Percentiles rank a stretch among this genome's conserved stretches.
These are phyloP conservation scores for Trichoderma gamsii DNA, from an alignment of 495 filamentous ascomycete species.

Conservation along the genomic window DNA sequence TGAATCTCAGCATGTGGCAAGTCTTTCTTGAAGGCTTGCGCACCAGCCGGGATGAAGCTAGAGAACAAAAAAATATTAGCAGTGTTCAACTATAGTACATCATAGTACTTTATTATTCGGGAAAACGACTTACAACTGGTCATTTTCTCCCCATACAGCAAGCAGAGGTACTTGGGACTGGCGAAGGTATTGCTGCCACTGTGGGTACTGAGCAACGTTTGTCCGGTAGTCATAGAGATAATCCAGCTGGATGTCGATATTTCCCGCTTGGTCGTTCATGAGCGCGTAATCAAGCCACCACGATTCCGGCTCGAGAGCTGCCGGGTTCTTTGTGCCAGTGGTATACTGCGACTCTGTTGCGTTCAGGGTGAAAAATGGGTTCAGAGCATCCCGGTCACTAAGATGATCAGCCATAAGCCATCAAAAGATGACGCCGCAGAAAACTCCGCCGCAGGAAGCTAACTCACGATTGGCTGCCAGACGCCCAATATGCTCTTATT, in stretches of 20 bases:
- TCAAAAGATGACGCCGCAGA: background rate
- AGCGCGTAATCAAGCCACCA: slow-evolving; percentile 48
- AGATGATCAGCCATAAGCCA: background rate
- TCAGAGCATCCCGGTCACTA: slow-evolving; percentile 35
- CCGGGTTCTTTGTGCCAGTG: slow-evolving; percentile 34
- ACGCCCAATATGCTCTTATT: slow-evolving; percentile 43
- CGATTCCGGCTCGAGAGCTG: slow-evolving; percentile 42
- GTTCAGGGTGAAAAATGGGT: slow-evolving; percentile 37
- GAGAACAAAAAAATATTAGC: background rate
- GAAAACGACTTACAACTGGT: slow-evolving; percentile 30
- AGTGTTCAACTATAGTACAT: background rate
- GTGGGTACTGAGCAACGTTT: slow-evolving; percentile 50
- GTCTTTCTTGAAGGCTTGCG: slow-evolving; percentile 56
- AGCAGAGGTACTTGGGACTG: slow-evolving; percentile 49
- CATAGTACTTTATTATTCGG: background rate
- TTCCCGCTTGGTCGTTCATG: slow-evolving; percentile 42
- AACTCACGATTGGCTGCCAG: slow-evolving; percentile 24
- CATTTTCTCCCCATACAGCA: slow-evolving; percentile 58
- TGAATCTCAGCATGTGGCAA: slow-evolving; percentile 36
- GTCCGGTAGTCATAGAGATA: slow-evolving; percentile 52
- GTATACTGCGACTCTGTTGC: slow-evolving; percentile 52
- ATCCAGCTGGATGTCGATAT: slow-evolving; percentile 52
- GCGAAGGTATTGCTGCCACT: slow-evolving; percentile 54
- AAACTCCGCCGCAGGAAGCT: background rate
- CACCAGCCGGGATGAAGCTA: slow-evolving; percentile 48